phyloP scores from a whole-genome alignment of 2,329 filamentous ascomycete genomes.

The Neospermospora avenae region DNA sequence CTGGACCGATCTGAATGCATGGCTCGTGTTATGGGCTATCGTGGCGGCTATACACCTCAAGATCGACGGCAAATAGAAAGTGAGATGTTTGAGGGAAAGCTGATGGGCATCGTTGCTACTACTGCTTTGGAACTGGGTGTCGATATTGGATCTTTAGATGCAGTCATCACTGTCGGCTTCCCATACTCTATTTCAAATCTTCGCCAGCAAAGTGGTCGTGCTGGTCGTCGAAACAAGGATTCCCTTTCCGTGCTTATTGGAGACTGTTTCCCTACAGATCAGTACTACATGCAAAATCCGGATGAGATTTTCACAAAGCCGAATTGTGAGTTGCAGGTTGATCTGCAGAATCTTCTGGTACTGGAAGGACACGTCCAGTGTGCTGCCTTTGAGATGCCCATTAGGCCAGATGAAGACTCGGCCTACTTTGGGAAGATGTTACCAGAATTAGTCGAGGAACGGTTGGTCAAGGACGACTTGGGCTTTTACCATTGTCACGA shows the following conservation, averaged over 20 bases:
- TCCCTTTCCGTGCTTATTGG: conserved; percentile 87
- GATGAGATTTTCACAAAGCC: conserved; percentile 90
- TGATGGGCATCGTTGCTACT: conserved; percentile 90
- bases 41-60: conserved; percentile 90
- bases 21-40: conserved; percentile 86
- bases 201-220: conserved; percentile 89
- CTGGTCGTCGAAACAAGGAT: conserved; percentile 88
- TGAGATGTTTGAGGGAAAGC: conserved; percentile 95
- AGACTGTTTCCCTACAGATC: conserved; percentile 85
- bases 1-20: conserved; percentile 73
- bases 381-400: conserved; percentile 91
- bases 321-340: conserved; percentile 84
- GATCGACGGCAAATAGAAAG: conserved; percentile 84
- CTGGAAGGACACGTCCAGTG: conserved; percentile 94
- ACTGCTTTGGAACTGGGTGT: conserved; percentile 91
- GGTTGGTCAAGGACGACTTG: conserved; percentile 68
- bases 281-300: conserved; percentile 96
- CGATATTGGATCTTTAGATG: conserved; percentile 91
- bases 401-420: conserved; percentile 71
- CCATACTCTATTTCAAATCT: conserved; percentile 94
- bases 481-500: conserved; percentile 91
- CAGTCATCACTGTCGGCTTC: conserved; percentile 90
- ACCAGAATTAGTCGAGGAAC: conserved; percentile 65
- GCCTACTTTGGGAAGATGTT: conserved; percentile 78
- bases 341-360: conserved; percentile 87